These are phyloP conservation scores for Penicillium vulpinum DNA, from an alignment of 2,329 filamentous ascomycete genomes.

Conservation along the genomic window DNA sequence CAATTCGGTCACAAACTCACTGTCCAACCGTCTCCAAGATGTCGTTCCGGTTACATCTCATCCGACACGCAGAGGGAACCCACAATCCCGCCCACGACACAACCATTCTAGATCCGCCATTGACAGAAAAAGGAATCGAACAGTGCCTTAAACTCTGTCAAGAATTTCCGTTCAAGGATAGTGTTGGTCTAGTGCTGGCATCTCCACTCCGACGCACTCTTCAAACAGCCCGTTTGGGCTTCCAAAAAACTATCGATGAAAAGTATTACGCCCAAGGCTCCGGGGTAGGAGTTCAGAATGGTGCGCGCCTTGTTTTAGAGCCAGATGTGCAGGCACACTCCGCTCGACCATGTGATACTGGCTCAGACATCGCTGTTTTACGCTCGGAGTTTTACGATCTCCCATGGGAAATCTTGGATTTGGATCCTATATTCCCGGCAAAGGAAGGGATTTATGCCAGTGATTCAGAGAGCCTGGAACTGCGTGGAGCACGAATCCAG, in stretches of 20 bases:
- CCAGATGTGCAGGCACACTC: slow-evolving; percentile 17
- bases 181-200: background rate
- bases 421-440: slow-evolving; percentile 8
- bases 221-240: slow-evolving; percentile 4
- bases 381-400: slow-evolving; percentile 10
- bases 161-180: background rate
- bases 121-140: background rate
- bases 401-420: slow-evolving; percentile 6
- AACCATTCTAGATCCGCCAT: background rate
- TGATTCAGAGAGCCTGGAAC: background rate
- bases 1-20: background rate
- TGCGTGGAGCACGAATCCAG: slow-evolving; percentile 3
- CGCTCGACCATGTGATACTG: slow-evolving; percentile 15
- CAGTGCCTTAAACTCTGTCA: background rate
- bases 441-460: slow-evolving; percentile 9
- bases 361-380: slow-evolving; percentile 8
- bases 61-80: background rate
- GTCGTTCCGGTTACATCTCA: slow-evolving; percentile 2
- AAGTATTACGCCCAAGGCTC: background rate
- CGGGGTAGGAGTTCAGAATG: background rate
- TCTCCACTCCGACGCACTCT: slow-evolving; percentile 4
- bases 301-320: slow-evolving; percentile 4
- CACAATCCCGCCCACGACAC: background rate
- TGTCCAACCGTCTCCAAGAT: background rate
- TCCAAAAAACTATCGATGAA: slow-evolving; percentile 2